Evolutionary conservation across 1,284 basidiomycete species (phyloP).

Genomic region (Tilletia setariae): DNA sequence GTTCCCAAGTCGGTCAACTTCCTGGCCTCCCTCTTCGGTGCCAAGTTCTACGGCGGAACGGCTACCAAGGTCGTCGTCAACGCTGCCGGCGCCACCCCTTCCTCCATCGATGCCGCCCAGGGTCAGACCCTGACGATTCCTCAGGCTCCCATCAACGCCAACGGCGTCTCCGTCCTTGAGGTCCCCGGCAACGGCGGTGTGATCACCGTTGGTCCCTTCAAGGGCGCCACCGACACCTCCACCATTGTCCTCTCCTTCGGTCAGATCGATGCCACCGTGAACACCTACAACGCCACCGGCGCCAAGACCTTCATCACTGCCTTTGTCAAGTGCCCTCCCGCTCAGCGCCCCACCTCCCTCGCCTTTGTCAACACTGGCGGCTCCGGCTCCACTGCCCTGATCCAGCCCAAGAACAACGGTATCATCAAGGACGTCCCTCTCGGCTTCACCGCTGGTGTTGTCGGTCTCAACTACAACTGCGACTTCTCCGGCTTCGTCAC

Average conservation of each 20-base stretch:
- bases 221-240: neutral
- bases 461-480: conserved; percentile 9
- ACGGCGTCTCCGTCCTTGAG: neutral
- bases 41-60: neutral
- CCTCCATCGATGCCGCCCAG: neutral
- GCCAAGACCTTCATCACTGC: neutral
- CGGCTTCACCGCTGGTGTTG: neutral
- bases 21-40: neutral
- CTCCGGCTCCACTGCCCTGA: neutral
- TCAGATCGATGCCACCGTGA: neutral
- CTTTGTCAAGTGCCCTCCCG: conserved; percentile 1
- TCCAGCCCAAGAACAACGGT: neutral
- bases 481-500: conserved; percentile 5
- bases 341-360: neutral
- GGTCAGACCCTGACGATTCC: neutral
- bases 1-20: neutral
- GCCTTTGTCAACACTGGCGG: neutral
- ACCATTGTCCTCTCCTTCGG: conserved; percentile 11
- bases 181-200: conserved; percentile 6
- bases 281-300: neutral
- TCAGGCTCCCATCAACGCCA: neutral
- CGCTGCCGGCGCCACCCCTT: neutral
- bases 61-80: conserved; percentile 11
- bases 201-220: conserved; percentile 1
- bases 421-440: neutral